phyloP scores from a whole-genome alignment of 768 basidiomycete species.

The Termitomyces sp. region DNA sequence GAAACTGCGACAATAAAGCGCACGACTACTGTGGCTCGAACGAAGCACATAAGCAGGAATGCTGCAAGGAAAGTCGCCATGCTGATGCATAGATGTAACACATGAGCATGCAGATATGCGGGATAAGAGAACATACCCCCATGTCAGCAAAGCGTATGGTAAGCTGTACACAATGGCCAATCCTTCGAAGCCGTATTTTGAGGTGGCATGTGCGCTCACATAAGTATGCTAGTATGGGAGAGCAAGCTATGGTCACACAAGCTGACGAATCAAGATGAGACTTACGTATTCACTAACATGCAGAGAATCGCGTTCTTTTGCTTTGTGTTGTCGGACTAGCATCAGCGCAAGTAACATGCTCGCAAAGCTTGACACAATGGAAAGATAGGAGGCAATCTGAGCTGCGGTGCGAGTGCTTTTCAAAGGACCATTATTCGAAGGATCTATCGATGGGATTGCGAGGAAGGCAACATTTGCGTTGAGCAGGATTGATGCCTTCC shows the following conservation, averaged over 20 bases:
- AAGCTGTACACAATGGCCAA: constrained; percentile 7
- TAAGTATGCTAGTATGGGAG: neutral
- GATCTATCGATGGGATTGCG: constrained; percentile 36
- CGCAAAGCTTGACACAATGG: constrained; percentile 35
- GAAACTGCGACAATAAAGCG: neutral
- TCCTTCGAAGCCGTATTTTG: neutral
- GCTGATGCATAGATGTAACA: neutral
- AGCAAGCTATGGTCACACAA: neutral
- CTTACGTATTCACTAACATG: constrained; percentile 3
- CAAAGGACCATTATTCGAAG: constrained; percentile 23
- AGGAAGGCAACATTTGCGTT: constrained; percentile 48
- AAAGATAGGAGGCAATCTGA: constrained; percentile 40
- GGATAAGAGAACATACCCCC: neutral
- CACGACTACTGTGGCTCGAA: neutral
- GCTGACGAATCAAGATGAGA: neutral
- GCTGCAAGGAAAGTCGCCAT: constrained; percentile 1
- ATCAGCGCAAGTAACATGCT: constrained; percentile 39
- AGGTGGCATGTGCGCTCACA: neutral
- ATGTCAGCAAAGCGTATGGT: constrained; percentile 8
- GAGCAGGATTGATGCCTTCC: constrained; percentile 43
- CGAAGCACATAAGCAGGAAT: constrained; percentile 3
- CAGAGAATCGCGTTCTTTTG: constrained; percentile 23
- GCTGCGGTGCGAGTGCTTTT: constrained; percentile 16
- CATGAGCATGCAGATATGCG: neutral
- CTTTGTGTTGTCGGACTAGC: constrained; percentile 39